Base-by-base conservation (phyloP, 129 eudicot species). In the Lactuca saligna region DNA sequence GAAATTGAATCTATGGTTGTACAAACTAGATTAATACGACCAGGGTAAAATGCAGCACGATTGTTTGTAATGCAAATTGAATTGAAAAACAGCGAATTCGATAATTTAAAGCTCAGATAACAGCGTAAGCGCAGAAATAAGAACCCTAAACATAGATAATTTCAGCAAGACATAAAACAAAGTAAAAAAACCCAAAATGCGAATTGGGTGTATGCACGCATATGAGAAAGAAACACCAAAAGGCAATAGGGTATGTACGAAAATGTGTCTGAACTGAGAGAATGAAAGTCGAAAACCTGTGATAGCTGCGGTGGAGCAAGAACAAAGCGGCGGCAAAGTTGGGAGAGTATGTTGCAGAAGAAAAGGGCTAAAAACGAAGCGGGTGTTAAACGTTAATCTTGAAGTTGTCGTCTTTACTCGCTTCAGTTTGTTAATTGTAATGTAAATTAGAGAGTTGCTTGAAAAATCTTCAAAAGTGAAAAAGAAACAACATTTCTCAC, bases 131-230 rank as follows among this genome's bases (percentile, higher is more conserved):
- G 41, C 44, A 65, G 32, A 41, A 33, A 64, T 46, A 66, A 16
- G 15, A 75, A 63, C 77, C 76, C 72, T 48, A 70, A 51, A 78
- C 58, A 70, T 63, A 55, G 35, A 78, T 42, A 51, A 59, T 49
- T 61, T 70, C 29, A 46, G n/a, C 38, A 65, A 48, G 14, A 48
- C 17, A 53, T 14, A n/a, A 16, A 35, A 58, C 8, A 15, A 29
- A 51, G 17, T 38, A 76, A 50, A 73, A 73, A 73, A 13, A 35
- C 41, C 15, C 50, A 48, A 65, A 41, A 31, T 44, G 66, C 25
- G 59, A 65, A 54, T 50, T 55, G 60, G 71, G 54, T 42, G 54
- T 25, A 41, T 15, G 67, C 54, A 14, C 54, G 15, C 54, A 25
- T 25, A 25, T 2, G 38, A 67, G 15, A 67, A 25, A 56, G 65